Percentiles rank a stretch among this genome's conserved stretches.
phyloP scores from a whole-genome alignment of 2,329 filamentous ascomycete species.

The Ophidiomyces ophidiicola region DNA sequence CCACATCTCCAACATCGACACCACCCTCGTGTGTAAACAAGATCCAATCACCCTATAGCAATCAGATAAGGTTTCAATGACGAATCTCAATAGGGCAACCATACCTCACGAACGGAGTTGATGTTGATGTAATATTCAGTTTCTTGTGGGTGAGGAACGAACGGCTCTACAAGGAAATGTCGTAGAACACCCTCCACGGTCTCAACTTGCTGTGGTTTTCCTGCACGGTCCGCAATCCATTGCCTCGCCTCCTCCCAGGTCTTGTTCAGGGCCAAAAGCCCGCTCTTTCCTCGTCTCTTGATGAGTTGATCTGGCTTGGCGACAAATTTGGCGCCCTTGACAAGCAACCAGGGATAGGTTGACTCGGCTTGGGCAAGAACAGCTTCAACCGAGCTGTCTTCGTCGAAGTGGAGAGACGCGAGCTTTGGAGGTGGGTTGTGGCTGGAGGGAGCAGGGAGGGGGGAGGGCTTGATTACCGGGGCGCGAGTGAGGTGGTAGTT shows the following conservation, averaged over 20 bases:
- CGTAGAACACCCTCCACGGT: conserved; percentile 75
- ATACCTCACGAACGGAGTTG: conserved; percentile 98
- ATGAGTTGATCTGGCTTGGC: conserved; percentile 99
- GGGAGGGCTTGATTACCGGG: conserved; percentile 93
- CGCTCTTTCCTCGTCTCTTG: conserved; percentile 98
- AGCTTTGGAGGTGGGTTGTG: conserved; percentile 90
- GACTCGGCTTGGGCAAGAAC: conserved; percentile 91
- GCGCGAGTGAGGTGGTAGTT: conserved; percentile 99
- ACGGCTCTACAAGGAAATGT: conserved; percentile 96
- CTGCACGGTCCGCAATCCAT: conserved; percentile 86
- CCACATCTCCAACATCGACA: conserved; percentile 98
- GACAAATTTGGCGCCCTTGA: conserved; percentile 76
- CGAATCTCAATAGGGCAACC: conserved; percentile 31
- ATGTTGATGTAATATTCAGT: conserved; percentile 99
- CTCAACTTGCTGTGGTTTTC: conserved; percentile 89
- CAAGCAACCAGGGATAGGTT: conserved; percentile 91
- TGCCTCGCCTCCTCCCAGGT: conserved; percentile 85
- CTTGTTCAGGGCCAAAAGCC: conserved; percentile 92
- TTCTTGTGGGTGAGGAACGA: conserved; percentile 86
- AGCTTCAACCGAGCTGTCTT: conserved; percentile 67
- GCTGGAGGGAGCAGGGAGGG: conserved; percentile 67
- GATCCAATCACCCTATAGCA: conserved; percentile 87
- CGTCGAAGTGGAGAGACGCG: conserved; percentile 84
- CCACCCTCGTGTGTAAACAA: conserved; percentile 99
- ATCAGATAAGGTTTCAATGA: background rate